Base-by-base conservation (phyloP, 805 yeast species). In the Ogataea trehaloabstinens region DNA sequence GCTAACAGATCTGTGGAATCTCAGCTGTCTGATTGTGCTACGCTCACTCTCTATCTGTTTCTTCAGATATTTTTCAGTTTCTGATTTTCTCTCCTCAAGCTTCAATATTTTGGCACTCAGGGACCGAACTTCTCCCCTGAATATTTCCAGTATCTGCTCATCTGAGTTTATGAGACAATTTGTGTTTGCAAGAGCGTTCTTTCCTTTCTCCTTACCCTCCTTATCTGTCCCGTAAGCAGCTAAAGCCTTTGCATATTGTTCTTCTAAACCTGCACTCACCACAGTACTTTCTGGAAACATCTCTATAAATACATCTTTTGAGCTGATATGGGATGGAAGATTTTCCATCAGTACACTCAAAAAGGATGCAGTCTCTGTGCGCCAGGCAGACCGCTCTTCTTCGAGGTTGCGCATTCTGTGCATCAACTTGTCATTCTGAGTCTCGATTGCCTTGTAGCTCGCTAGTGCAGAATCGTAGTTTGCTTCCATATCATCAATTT, bases 71-170 rank as follows among this genome's bases (percentile, higher is more conserved):
- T 28, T 49, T 32, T 58, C 61, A 10, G 53, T 50, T 24, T 53
- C 52, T n/a, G 30, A 12, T 20, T 52, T 55, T 5, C 41, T 37
- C 19, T 42, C 37, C 30, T 57, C 51, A 18, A 56, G 29, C 30
- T 44, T 46, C 17, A 21, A n/a, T 16, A 60, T 45, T 19, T 54
- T 45, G 10, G 44, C 30, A 33, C 48, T 48, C 28, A 63, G 42
- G 7, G 29, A 22, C 32, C 45, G 48, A 3, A 62, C 56, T 39
- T 63, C 66, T n/a, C 49, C 46, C 28, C 63, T 50, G 30, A 55
- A 52, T 21, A 60, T 18, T 11, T 52, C 51, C 29, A 58, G 46
- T 25, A 61, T 29, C 16, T 60, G 55, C 22, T 56, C 58, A 35
- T 56, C 54, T 2, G 60, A 44, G 15, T 40, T 35, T 19, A 55